Percentiles rank a stretch among this genome's conserved stretches.
Conservation (phyloP, 345 rosid genomes). For the Aquilaria sinensis region DNA sequence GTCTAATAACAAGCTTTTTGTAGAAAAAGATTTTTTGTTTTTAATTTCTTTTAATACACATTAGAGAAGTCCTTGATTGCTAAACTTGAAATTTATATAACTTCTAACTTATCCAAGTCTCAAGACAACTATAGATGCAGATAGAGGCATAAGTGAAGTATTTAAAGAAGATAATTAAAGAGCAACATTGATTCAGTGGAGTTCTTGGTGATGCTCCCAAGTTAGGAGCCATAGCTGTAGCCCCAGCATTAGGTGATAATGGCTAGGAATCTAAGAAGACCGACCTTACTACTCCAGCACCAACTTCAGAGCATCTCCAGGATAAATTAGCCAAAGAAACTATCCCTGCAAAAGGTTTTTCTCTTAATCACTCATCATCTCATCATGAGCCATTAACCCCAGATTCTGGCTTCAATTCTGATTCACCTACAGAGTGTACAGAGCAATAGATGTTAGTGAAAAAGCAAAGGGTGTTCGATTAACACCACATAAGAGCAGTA, state of each 20-base stretch:
- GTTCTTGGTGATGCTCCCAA: conserved; percentile 51
- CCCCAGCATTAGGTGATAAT: conserved; percentile 37
- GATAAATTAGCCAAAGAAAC: conserved; percentile 61
- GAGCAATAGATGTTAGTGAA: conserved; percentile 54
- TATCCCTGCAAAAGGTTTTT: conserved; percentile 61
- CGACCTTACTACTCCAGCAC: conserved; percentile 87
- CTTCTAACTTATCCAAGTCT: conserved; percentile 51
- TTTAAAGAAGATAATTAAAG: conserved; percentile 96
- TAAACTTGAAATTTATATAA: not conserved
- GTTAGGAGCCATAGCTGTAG: conserved; percentile 28
- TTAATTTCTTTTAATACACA: too few species aligned
- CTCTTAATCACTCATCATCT: conserved; percentile 81
- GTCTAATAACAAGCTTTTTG: too few species aligned
- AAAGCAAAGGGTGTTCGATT: conserved; percentile 51
- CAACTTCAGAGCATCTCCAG: conserved; percentile 73
- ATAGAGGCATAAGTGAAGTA: conserved; percentile 98
- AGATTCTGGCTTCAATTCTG: conserved; percentile 61
- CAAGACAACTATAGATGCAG: conserved; percentile 91
- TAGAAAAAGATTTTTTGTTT: too few species aligned
- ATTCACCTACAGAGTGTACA: conserved; percentile 57
- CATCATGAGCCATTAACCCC: conserved; percentile 83
- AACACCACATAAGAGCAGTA: conserved; percentile 39
- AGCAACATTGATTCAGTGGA: conserved; percentile 86
- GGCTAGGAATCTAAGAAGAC: conserved; percentile 51
- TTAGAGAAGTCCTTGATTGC: not conserved